These are phyloP conservation scores for Nitzschia palea DNA, from an alignment of 108 stramenopile genomes.

Conservation along the genomic window DNA sequence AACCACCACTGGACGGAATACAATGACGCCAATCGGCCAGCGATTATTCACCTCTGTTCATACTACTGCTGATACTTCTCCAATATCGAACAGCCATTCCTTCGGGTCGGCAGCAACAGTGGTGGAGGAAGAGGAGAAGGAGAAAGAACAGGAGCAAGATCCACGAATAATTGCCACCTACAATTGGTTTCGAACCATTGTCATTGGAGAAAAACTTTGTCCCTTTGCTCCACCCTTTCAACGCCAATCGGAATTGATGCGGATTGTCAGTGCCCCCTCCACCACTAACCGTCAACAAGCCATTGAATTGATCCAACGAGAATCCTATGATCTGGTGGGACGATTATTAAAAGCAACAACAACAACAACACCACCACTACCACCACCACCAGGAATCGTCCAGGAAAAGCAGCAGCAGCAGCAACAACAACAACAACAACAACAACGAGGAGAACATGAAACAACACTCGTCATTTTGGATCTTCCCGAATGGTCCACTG, in stretches of 20 bases:
- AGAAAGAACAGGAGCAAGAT: too few species aligned
- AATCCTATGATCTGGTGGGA: background rate
- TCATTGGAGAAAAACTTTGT: constrained; percentile 43
- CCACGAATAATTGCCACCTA: constrained; percentile 3
- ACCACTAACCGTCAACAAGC: background rate
- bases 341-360: background rate
- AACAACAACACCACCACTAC: background rate
- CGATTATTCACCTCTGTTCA: too few species aligned
- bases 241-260: constrained; percentile 7
- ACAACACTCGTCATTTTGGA: constrained; percentile 41
- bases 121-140: too few species aligned
- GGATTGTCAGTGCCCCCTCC: constrained; percentile 15
- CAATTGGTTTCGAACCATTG: constrained; percentile 35
- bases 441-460: constrained; percentile 7
- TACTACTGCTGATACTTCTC: too few species aligned
- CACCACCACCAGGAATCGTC: background rate
- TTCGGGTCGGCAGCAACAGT: too few species aligned
- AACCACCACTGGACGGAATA: too few species aligned
- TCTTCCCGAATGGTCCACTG: background rate
- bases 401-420: background rate
- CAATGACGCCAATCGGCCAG: too few species aligned
- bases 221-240: constrained; percentile 43
- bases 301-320: background rate
- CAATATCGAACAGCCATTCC: too few species aligned
- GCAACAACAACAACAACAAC: background rate